Evolutionary conservation across 208 protist species (phyloP).

Genomic region (Acanthamoeba healyi): DNA sequence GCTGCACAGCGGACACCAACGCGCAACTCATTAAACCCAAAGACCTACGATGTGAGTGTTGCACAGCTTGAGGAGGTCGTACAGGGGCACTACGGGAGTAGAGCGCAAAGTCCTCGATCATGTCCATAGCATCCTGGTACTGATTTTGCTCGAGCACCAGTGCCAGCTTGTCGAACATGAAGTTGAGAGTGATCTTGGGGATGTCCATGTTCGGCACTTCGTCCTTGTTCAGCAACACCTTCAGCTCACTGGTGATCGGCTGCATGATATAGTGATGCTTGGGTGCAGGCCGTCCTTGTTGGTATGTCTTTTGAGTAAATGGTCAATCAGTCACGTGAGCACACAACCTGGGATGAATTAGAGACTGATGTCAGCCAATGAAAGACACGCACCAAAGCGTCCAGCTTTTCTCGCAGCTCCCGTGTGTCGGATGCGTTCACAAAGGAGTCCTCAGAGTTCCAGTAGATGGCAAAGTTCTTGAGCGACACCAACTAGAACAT

Average conservation of each 20-base stretch:
- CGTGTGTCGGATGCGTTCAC: background rate
- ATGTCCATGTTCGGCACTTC: conserved; percentile 61
- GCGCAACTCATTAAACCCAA: background rate
- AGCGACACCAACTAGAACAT: conserved; percentile 16
- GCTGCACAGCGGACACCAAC: background rate
- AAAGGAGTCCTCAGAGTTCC: conserved; percentile 55
- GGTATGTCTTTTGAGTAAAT: background rate
- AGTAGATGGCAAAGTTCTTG: conserved; percentile 70
- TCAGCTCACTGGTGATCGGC: conserved; percentile 44
- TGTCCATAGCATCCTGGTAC: conserved; percentile 67
- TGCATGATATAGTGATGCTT: conserved; percentile 62
- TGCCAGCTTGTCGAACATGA: conserved; percentile 64
- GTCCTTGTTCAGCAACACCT: conserved; percentile 63
- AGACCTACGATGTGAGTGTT: no score
- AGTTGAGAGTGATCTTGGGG: conserved; percentile 62
- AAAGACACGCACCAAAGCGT: conserved; percentile 53
- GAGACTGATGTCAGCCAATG: no score
- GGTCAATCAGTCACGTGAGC: background rate
- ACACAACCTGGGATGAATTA: no score
- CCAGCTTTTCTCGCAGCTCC: background rate
- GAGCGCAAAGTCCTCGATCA: conserved; percentile 56
- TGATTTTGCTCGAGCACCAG: conserved; percentile 70
- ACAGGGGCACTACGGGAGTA: conserved; percentile 19
- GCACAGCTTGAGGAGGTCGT: background rate
- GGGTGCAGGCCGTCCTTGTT: background rate